A percentile compares a stretch with the other conserved stretches of the same genome.
Conservation (phyloP, 2,329 filamentous ascomycete species). For the Monosporascus cannonballus region DNA sequence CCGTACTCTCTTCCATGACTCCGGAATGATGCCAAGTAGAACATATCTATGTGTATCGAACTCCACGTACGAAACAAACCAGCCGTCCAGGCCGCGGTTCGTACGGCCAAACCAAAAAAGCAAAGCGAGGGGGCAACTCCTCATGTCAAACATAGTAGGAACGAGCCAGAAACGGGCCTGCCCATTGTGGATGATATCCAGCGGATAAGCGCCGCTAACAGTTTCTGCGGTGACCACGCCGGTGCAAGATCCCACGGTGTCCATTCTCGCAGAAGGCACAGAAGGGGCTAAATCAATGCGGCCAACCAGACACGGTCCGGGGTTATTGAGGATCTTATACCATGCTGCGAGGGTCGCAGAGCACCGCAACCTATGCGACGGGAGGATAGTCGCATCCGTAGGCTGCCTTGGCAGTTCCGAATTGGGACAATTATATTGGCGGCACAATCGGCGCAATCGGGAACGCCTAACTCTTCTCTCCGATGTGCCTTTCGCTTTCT, state of each 20-base stretch:
- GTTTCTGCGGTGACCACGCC: background rate
- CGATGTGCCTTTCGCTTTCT: slow-evolving; percentile 64
- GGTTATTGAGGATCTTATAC: too few species aligned
- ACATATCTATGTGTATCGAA: background rate
- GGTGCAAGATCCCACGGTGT: background rate
- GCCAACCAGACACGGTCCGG: background rate
- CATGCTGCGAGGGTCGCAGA: too few species aligned
- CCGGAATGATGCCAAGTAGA: background rate
- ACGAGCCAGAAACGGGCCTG: background rate
- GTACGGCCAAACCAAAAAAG: background rate
- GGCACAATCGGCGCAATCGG: slow-evolving; percentile 9
- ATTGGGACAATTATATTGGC: too few species aligned
- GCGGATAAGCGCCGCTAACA: background rate
- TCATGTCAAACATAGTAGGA: background rate
- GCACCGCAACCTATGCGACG: too few species aligned
- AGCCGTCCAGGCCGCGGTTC: background rate
- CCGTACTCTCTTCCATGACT: background rate
- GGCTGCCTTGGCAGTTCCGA: too few species aligned
- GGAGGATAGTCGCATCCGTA: too few species aligned
- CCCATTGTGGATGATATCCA: background rate
- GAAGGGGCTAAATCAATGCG: background rate
- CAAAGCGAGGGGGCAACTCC: background rate
- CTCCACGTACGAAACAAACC: background rate
- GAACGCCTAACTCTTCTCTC: slow-evolving; percentile 33
- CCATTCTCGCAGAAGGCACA: background rate